Conservation (phyloP, 2,329 filamentous ascomycete species). For the Beauveria sp. region DNA sequence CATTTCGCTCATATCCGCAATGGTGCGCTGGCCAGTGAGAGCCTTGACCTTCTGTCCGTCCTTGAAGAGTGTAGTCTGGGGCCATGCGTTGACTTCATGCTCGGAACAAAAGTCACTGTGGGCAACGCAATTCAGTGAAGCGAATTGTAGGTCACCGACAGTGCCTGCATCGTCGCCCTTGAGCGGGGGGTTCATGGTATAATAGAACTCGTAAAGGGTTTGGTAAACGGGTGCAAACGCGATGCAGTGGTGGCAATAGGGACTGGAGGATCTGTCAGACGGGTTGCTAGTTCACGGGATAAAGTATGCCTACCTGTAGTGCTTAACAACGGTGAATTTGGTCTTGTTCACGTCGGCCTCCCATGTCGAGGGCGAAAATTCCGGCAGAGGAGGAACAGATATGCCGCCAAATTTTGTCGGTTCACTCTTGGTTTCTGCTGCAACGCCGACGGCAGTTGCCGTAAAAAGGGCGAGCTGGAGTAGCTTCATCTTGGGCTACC, state of each 20-base stretch:
- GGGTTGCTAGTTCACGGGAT: constrained; percentile 12
- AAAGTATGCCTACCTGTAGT: constrained; percentile 51
- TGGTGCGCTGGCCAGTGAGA: constrained; percentile 59
- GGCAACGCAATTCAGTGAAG: constrained; percentile 74
- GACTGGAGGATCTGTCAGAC: constrained; percentile 32
- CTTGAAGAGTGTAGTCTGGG: constrained; percentile 72
- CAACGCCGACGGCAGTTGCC: constrained; percentile 33
- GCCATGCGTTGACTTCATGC: constrained; percentile 62
- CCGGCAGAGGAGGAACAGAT: constrained; percentile 56
- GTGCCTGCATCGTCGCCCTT: constrained; percentile 44
- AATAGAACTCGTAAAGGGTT: constrained; percentile 90
- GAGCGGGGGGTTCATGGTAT: constrained; percentile 69
- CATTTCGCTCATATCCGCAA: constrained; percentile 58
- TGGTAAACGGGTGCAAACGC: constrained; percentile 79
- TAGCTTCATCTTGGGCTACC: constrained; percentile 34
- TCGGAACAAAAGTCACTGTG: constrained; percentile 70
- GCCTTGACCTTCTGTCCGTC: constrained; percentile 61
- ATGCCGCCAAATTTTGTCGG: constrained; percentile 58
- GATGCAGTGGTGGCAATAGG: constrained; percentile 65
- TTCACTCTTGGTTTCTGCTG: constrained; percentile 28
- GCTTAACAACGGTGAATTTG: constrained; percentile 52
- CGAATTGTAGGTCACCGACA: constrained; percentile 82
- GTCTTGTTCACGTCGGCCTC: constrained; percentile 46
- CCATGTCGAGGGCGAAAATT: constrained; percentile 51
- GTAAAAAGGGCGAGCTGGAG: constrained; percentile 40